A percentile compares a stretch with the other conserved stretches of the same genome.
Evolutionary conservation across 352 stramenopile species (phyloP).

Genomic region (Phytophthora constricta): DNA sequence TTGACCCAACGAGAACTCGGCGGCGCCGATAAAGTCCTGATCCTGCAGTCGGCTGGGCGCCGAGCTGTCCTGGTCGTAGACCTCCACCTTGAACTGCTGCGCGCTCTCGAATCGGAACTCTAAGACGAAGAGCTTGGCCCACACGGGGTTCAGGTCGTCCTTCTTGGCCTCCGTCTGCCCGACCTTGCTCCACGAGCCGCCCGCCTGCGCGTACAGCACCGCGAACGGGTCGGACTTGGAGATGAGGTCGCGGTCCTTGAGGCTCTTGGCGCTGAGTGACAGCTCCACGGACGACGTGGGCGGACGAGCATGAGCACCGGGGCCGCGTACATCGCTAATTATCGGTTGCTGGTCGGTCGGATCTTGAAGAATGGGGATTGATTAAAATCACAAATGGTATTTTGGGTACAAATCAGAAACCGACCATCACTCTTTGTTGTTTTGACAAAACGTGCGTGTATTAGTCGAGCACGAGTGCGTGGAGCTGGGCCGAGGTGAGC

Average conservation of each 20-base stretch:
- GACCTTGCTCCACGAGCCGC: constrained; percentile 68
- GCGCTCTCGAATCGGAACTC: constrained; percentile 88
- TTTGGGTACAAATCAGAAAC: constrained; percentile 4
- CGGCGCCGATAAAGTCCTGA: constrained; percentile 78
- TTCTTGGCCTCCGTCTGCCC: constrained; percentile 83
- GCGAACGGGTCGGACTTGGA: constrained; percentile 91
- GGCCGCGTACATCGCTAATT: constrained; percentile 33
- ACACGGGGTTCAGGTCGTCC: constrained; percentile 79
- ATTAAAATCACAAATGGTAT: neutral
- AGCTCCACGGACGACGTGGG: constrained; percentile 79
- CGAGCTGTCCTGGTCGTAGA: constrained; percentile 87
- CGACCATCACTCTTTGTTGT: neutral
- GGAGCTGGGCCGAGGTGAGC: constrained; percentile 42
- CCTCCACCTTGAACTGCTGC: constrained; percentile 85
- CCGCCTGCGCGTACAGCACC: constrained; percentile 59
- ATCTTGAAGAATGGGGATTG: constrained; percentile 23
- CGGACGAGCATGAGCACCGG: constrained; percentile 13
- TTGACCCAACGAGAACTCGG: constrained; percentile 80
- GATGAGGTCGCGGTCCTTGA: constrained; percentile 88
- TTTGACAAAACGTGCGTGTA: no score
- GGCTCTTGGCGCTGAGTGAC: constrained; percentile 76
- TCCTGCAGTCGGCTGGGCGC: constrained; percentile 61
- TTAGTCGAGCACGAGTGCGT: constrained; percentile 23
- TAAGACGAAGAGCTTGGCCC: constrained; percentile 80
- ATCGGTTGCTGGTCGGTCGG: neutral